phyloP scores from a whole-genome alignment of 2,329 filamentous ascomycete genomes.

The Cladophialophora bantiana region DNA sequence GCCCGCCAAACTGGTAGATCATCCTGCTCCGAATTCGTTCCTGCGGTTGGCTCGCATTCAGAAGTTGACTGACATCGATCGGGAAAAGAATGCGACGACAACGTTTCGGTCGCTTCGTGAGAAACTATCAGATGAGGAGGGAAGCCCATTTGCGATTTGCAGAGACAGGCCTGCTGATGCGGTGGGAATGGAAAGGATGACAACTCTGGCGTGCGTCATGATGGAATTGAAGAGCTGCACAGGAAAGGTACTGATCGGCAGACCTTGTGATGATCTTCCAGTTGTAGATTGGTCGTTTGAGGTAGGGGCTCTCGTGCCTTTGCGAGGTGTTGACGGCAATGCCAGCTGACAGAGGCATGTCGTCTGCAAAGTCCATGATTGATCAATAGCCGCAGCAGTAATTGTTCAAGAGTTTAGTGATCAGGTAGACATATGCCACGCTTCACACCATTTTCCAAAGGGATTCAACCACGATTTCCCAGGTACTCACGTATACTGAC shows the following conservation, averaged over 20 bases:
- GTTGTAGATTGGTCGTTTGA: constrained; percentile 25
- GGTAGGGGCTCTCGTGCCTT: too few relatives aligned
- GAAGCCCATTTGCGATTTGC: too few relatives aligned
- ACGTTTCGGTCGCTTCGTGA: too few relatives aligned
- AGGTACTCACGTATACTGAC: not conserved
- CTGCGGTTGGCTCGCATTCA: not conserved
- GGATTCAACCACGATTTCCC: constrained; percentile 14
- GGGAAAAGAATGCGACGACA: too few relatives aligned
- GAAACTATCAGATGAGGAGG: too few relatives aligned
- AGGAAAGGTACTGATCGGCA: constrained; percentile 17
- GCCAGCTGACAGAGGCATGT: too few relatives aligned
- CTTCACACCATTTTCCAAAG: constrained; percentile 17
- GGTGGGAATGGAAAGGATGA: constrained; percentile 21
- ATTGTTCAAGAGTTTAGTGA: too few relatives aligned
- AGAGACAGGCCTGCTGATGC: constrained; percentile 12
- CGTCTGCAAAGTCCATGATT: too few relatives aligned
- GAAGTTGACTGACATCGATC: too few relatives aligned
- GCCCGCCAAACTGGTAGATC: constrained; percentile 16
- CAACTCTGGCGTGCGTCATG: constrained; percentile 19
- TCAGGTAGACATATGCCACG: too few relatives aligned
- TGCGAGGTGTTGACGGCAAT: too few relatives aligned
- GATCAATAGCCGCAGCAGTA: too few relatives aligned
- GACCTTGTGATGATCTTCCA: constrained; percentile 22
- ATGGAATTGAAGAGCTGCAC: constrained; percentile 27
- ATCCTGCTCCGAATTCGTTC: constrained; percentile 21